phyloP scores from a whole-genome alignment of 257 asterid genomes.

The Plantago major region DNA sequence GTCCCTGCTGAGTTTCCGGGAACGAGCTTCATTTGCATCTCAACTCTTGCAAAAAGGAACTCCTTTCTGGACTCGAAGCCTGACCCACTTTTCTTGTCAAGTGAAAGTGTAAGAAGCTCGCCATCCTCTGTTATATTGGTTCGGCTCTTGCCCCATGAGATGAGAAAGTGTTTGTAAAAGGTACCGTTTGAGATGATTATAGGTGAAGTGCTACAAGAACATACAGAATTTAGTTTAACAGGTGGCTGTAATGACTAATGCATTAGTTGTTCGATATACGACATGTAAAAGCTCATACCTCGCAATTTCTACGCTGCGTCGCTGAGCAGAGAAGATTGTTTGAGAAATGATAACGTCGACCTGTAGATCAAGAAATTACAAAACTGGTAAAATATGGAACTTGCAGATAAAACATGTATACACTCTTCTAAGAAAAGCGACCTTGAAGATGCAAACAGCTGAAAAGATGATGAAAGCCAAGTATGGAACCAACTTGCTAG shows the following conservation, averaged over 20 bases:
- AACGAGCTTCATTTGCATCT: constrained; percentile 75
- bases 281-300: constrained; percentile 20
- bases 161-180: constrained; percentile 42
- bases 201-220: constrained; percentile 18
- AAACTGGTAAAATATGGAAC: not conserved
- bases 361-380: constrained; percentile 24
- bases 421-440: constrained; percentile 6
- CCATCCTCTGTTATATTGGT: constrained; percentile 47
- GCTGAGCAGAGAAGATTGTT: constrained; percentile 33
- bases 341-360: constrained; percentile 65
- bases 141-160: constrained; percentile 65
- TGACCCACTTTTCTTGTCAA: constrained; percentile 56
- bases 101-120: constrained; percentile 66
- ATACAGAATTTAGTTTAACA: no score
- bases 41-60: constrained; percentile 52
- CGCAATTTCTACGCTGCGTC: constrained; percentile 28
- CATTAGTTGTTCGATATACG: not conserved
- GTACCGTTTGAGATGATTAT: constrained; percentile 42
- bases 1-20: constrained; percentile 88
- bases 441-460: constrained; percentile 86
- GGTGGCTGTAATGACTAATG: not conserved
- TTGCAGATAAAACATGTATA: not conserved
- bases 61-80: constrained; percentile 79
- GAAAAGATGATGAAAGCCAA: constrained; percentile 59
- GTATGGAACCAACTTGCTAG: constrained; percentile 53